A percentile compares a stretch with the other conserved stretches of the same genome.
Evolutionary conservation across 306 rosid genomes (phyloP).

Genomic region (Sechiopsis laciniata): DNA sequence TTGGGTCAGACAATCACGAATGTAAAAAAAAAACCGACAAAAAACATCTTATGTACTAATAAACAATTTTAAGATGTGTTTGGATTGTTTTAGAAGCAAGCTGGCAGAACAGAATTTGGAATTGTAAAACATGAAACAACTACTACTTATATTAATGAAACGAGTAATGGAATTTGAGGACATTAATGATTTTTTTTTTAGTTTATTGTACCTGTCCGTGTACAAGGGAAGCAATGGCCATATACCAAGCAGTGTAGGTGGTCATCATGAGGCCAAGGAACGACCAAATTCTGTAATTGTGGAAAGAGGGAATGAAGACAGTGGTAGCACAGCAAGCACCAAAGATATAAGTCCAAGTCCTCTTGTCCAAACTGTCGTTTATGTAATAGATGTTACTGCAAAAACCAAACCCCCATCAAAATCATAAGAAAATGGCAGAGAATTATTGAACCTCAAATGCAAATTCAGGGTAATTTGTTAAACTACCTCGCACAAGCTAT

Average conservation of each 20-base stretch:
- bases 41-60: background rate
- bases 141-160: background rate
- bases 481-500: slow-evolving; percentile 93
- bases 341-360: slow-evolving; percentile 96
- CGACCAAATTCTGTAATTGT: slow-evolving; percentile 93
- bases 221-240: slow-evolving; percentile 83
- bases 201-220: slow-evolving; percentile 67
- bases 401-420: slow-evolving; percentile 19
- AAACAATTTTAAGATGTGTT: background rate
- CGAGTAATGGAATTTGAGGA: background rate
- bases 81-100: slow-evolving; percentile 6
- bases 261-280: slow-evolving; percentile 91
- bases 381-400: slow-evolving; percentile 85
- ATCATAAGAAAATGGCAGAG: background rate
- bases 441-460: background rate
- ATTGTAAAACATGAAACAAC: slow-evolving; percentile 2
- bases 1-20: background rate
- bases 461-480: background rate
- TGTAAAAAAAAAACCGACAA: background rate
- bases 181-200: background rate
- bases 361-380: slow-evolving; percentile 98
- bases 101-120: background rate
- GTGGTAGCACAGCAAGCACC: slow-evolving; percentile 98
- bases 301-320: slow-evolving; percentile 93
- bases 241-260: slow-evolving; percentile 90